Percentiles rank a stretch among this genome's conserved stretches.
Evolutionary conservation across 2,329 filamentous ascomycete genomes (phyloP).

Genomic region (Phyllosticta citriasiana): DNA sequence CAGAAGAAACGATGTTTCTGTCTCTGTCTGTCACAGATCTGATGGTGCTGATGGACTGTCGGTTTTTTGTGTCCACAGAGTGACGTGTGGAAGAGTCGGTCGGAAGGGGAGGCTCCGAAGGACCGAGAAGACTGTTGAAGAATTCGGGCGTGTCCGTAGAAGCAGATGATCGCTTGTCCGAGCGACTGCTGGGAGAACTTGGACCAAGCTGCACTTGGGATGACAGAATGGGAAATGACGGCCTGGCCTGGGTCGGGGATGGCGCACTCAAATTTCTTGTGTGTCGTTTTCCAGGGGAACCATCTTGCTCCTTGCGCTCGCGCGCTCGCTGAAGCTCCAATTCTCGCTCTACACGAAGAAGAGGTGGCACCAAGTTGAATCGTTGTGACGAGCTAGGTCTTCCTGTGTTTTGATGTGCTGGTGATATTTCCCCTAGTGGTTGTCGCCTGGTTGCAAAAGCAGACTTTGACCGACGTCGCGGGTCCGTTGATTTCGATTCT

Average conservation of each 20-base stretch:
- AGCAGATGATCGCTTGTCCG: not conserved
- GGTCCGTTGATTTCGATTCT: not conserved
- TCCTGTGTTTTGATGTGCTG: not conserved
- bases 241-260: slow-evolving; percentile 2
- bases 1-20: not conserved
- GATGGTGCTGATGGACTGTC: not conserved
- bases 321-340: not conserved
- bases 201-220: slow-evolving; percentile 5
- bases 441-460: not conserved
- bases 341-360: slow-evolving; percentile 1
- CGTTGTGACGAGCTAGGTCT: not conserved
- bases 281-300: not conserved
- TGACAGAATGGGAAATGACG: not conserved
- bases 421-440: slow-evolving; percentile 8
- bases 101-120: not conserved
- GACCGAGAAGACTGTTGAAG: not conserved
- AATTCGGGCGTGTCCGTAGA: slow-evolving; percentile 2
- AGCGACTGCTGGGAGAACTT: not conserved
- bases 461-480: slow-evolving; percentile 3
- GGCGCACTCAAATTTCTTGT: slow-evolving; percentile 1
- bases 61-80: not conserved
- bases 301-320: not conserved
- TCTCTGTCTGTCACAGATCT: slow-evolving; percentile 1
- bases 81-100: not conserved
- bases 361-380: not conserved